Conservation (phyloP, 2,329 filamentous ascomycete species). For the Aspergillus pseudotamarii region DNA sequence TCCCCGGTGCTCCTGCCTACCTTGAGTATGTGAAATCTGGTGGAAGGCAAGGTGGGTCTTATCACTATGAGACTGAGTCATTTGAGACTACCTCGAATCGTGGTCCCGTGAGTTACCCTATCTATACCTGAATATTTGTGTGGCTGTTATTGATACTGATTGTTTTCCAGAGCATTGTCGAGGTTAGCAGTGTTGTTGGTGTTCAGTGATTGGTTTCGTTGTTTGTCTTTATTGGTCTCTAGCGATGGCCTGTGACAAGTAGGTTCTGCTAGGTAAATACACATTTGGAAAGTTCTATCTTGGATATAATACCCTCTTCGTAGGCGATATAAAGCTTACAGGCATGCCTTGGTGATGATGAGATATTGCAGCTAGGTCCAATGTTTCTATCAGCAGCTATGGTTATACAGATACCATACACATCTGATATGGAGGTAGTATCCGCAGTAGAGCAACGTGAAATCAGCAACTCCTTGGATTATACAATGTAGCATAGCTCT, state of each 20-base stretch:
- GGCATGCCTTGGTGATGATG: background rate
- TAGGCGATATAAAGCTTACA: background rate
- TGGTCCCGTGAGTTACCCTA: constrained; percentile 18
- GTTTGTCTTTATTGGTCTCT: background rate
- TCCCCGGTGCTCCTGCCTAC: constrained; percentile 47
- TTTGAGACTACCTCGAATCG: constrained; percentile 13
- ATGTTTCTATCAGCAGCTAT: background rate
- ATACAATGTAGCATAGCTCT: too few species aligned
- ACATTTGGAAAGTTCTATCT: too few species aligned
- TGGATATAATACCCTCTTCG: too few species aligned
- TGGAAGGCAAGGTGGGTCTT: constrained; percentile 18
- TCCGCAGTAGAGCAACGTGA: background rate
- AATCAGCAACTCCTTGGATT: too few species aligned
- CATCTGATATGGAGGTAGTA: background rate
- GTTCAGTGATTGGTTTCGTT: background rate
- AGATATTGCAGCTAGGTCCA: background rate
- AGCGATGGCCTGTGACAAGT: background rate
- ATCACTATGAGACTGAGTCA: constrained; percentile 29
- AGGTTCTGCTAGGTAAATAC: background rate
- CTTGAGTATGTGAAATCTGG: constrained; percentile 41
- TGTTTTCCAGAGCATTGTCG: constrained; percentile 21
- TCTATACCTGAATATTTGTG: background rate
- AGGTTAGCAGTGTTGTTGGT: constrained; percentile 22
- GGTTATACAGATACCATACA: background rate
- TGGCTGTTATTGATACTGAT: background rate